Base-by-base conservation (phyloP, 768 basidiomycete species). In the Pulveroboletus ravenelii region DNA sequence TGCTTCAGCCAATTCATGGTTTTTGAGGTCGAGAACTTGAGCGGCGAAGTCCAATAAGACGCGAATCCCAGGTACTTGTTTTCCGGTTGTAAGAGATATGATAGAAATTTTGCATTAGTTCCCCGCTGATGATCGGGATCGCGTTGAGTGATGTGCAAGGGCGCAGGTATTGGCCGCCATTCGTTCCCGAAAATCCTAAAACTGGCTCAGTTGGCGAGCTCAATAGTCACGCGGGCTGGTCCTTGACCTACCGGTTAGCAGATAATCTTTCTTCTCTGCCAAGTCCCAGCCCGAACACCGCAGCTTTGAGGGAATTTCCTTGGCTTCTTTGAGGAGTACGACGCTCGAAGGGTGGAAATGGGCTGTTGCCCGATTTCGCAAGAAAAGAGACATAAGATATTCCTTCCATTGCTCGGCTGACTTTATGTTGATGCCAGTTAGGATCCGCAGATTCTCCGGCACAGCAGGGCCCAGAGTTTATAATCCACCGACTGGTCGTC, bases 11-110 rank as follows among this genome's bases (percentile, higher is more conserved):
- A 80, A 38, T 13, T 74, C 61, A 1, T 55, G 34, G 53, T 77
- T 80, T 14, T 66, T 62, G 45, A 77, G 56, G 32, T 79, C 78
- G 12, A 81, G 61, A 62, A 81, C 74, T 52, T 81, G 79, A 0
- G 79, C 80, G 0, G 80, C 80, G 18, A 81, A 77, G 45, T 80
- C 79, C 13, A 80, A 59, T 6, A 81, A 56, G 10, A 80, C 77
- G 10, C 67, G 66, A 14, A 79, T 65, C 17, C 64, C 56, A 2
- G 72, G 72, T 23, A 23, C 2, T 23, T 23, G 4, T 51, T 23
- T 75, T 76, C 15, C 39, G 27, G 17, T 67, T 23, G 20, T 23
- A 23, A 23, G 20, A 23, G 20, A 23, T 23, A 23, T 23, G 20
- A 30, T 7, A 64, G 40, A 7, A 62, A 78, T 68, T 38, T 65